Evolutionary conservation across 257 asterid genomes (phyloP).

Genomic region (Vinca minor): DNA sequence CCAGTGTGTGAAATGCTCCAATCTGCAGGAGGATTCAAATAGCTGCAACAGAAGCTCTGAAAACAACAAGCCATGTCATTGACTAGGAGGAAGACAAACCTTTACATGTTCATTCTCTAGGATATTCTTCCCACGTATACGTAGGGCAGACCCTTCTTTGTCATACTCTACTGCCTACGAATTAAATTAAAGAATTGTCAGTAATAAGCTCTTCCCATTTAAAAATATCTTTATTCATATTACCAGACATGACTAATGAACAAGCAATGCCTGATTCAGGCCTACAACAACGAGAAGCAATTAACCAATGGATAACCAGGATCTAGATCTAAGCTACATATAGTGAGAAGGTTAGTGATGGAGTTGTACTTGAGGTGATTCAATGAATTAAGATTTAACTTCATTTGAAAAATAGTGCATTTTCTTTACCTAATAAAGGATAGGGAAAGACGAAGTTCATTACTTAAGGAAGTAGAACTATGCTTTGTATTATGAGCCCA

Average conservation of each 20-base stretch:
- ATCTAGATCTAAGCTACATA: background rate
- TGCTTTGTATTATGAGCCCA: background rate
- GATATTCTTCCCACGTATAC: slow-evolving; percentile 87
- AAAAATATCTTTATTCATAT: background rate
- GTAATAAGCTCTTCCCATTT: background rate
- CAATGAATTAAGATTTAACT: background rate
- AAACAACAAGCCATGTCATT: slow-evolving; percentile 4
- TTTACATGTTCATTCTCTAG: slow-evolving; percentile 90
- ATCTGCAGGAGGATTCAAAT: slow-evolving; percentile 44
- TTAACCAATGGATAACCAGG: background rate
- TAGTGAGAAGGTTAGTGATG: background rate
- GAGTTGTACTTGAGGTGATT: background rate
- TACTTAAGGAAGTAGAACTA: background rate
- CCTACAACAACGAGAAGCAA: background rate
- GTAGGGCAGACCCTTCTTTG: slow-evolving; percentile 86
- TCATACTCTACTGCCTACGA: slow-evolving; percentile 72
- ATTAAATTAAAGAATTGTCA: background rate
- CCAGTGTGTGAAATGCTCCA: slow-evolving; percentile 97
- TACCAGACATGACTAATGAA: background rate
- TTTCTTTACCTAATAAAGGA: background rate
- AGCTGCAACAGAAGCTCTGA: slow-evolving; percentile 13
- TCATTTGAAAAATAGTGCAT: background rate
- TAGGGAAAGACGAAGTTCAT: background rate
- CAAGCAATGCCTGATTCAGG: background rate
- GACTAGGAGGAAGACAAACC: slow-evolving; percentile 37